Evolutionary conservation across 305 asterid species (phyloP).

Genomic region (Rubia occidens): DNA sequence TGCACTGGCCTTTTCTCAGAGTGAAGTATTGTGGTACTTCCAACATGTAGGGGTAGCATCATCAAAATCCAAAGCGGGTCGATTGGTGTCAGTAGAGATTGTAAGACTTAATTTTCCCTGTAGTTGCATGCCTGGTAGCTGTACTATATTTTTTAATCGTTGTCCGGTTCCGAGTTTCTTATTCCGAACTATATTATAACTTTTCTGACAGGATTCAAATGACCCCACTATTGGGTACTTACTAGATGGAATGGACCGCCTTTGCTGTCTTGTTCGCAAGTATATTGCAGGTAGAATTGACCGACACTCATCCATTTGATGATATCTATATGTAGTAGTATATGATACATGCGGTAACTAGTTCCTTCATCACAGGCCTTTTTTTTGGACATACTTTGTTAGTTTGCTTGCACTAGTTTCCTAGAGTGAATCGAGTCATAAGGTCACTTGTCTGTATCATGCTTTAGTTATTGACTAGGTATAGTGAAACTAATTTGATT

Average conservation of each 20-base stretch:
- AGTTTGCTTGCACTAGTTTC: neutral
- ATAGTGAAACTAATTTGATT: neutral
- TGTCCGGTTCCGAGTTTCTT: slow-evolving; percentile 12
- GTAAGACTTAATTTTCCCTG: slow-evolving; percentile 43
- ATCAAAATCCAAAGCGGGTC: slow-evolving; percentile 66
- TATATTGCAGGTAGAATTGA: slow-evolving; percentile 83
- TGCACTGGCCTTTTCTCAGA: slow-evolving; percentile 90
- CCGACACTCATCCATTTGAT: slow-evolving; percentile 6
- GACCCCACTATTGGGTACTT: slow-evolving; percentile 97
- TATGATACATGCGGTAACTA: neutral
- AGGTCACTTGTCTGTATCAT: neutral
- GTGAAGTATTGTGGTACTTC: slow-evolving; percentile 95
- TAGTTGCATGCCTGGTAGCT: slow-evolving; percentile 12
- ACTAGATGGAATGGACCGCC: slow-evolving; percentile 93
- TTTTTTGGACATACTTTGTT: neutral
- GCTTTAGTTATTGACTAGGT: neutral
- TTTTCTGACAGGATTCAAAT: slow-evolving; percentile 65
- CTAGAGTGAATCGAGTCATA: neutral
- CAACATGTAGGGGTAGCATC: slow-evolving; percentile 89
- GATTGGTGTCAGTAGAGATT: slow-evolving; percentile 73
- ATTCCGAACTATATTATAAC: slow-evolving; percentile 4
- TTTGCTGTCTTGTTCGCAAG: slow-evolving; percentile 94
- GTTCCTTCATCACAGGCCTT: neutral
- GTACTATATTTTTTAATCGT: slow-evolving; percentile 14
- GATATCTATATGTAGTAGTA: neutral